phyloP scores from a whole-genome alignment of 306 rosid genomes.

The Inga oerstediana region DNA sequence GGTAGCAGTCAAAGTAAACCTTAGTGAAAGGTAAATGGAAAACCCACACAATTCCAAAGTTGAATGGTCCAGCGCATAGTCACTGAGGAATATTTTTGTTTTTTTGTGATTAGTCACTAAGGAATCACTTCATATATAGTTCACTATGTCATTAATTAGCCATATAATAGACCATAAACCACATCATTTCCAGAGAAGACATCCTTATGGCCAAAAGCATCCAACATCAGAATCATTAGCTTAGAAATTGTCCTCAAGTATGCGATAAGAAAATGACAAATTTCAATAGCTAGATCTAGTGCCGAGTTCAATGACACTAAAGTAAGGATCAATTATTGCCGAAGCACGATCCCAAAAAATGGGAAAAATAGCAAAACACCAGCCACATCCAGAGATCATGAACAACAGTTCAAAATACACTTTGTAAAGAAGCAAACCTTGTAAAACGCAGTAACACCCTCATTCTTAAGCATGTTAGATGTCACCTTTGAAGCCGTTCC shows the following conservation, averaged over 20 bases:
- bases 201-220: neutral
- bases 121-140: neutral
- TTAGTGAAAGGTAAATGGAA: neutral
- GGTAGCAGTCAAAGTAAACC: neutral
- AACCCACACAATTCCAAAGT: neutral
- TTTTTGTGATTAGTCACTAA: too few relatives aligned
- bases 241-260: neutral
- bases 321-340: neutral
- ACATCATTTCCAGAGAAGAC: neutral
- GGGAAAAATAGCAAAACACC: neutral
- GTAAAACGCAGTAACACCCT: slow-evolving; percentile 51
- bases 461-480: slow-evolving; percentile 61
- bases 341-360: neutral
- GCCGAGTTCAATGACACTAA: neutral
- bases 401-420: neutral
- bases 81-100: neutral
- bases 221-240: neutral
- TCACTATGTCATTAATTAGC: neutral
- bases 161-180: neutral
- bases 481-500: slow-evolving; percentile 64
- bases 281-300: neutral
- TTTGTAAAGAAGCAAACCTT: neutral
- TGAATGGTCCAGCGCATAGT: neutral
- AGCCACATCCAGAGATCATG: neutral
- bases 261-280: neutral